Evolutionary conservation across 345 rosid genomes (phyloP).

Genomic region (Chamaenerion angustifolium): DNA sequence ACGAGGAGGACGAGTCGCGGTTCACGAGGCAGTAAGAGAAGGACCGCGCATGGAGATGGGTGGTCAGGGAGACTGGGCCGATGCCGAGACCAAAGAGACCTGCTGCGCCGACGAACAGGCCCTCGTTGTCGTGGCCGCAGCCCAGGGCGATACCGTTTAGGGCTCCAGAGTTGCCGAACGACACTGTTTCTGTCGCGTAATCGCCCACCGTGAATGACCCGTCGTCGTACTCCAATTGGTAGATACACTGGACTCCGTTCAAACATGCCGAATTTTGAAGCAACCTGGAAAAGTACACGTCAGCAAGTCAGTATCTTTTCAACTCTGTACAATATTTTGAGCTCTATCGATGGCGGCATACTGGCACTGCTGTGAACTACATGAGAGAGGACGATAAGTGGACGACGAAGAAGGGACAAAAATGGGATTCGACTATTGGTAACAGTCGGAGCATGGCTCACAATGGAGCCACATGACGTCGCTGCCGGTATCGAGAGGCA

Average conservation of each 20-base stretch:
- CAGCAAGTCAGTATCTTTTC: neutral
- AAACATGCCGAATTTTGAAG: neutral
- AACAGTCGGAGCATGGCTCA: conserved; percentile 4
- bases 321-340: neutral
- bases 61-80: neutral
- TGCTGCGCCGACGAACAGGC: neutral
- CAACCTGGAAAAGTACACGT: neutral
- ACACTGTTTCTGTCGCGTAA: conserved; percentile 9
- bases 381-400: conserved; percentile 9
- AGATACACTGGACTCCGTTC: conserved; percentile 1
- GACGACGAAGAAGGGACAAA: conserved; percentile 13
- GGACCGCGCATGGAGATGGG: conserved; percentile 3
- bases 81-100: conserved; percentile 13
- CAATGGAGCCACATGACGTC: conserved; percentile 8
- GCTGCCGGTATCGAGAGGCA: conserved; percentile 16
- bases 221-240: neutral
- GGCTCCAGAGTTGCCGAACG: neutral
- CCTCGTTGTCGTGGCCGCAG: conserved; percentile 9
- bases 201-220: conserved; percentile 3
- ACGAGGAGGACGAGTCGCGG: conserved; percentile 3
- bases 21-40: conserved; percentile 24
- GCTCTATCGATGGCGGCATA: neutral
- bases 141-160: conserved; percentile 9
- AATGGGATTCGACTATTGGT: conserved; percentile 3
- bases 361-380: conserved; percentile 3